Evolutionary conservation across 2,329 filamentous ascomycete genomes (phyloP).

Genomic region (Rachicladosporium sp.): DNA sequence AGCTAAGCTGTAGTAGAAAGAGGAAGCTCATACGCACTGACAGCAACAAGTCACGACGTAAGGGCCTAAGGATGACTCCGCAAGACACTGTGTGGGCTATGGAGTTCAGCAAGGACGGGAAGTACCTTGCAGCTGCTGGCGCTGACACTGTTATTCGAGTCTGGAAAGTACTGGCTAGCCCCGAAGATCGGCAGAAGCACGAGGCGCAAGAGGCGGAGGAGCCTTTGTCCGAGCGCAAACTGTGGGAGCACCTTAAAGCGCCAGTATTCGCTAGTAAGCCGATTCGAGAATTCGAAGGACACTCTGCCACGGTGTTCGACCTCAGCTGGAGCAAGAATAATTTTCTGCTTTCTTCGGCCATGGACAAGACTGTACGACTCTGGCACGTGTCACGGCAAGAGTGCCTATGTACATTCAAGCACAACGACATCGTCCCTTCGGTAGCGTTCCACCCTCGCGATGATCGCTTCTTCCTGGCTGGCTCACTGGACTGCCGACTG

Average conservation of each 20-base stretch:
- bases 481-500: slow-evolving; percentile 77
- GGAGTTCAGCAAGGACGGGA: slow-evolving; percentile 86
- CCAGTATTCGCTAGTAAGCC: slow-evolving; percentile 80
- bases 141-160: slow-evolving; percentile 76
- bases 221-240: slow-evolving; percentile 31
- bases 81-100: slow-evolving; percentile 68
- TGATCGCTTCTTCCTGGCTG: slow-evolving; percentile 91
- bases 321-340: slow-evolving; percentile 99
- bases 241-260: slow-evolving; percentile 54
- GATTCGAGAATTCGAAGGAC: slow-evolving; percentile 66
- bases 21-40: slow-evolving; percentile 11
- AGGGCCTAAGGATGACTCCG: slow-evolving; percentile 30
- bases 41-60: slow-evolving; percentile 19
- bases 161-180: slow-evolving; percentile 75
- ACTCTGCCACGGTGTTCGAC: slow-evolving; percentile 76
- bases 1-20: slow-evolving; percentile 38
- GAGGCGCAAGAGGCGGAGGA: slow-evolving; percentile 50
- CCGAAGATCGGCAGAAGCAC: slow-evolving; percentile 63
- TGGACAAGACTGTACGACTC: slow-evolving; percentile 92
- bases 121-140: slow-evolving; percentile 81
- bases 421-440: slow-evolving; percentile 88
- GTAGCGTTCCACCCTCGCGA: slow-evolving; percentile 90
- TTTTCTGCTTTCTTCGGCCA: slow-evolving; percentile 86
- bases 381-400: slow-evolving; percentile 83
- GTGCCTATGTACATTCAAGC: slow-evolving; percentile 86